Conservation (phyloP, 163 green algal species). For the Coccomyxa subellipsoidea region DNA sequence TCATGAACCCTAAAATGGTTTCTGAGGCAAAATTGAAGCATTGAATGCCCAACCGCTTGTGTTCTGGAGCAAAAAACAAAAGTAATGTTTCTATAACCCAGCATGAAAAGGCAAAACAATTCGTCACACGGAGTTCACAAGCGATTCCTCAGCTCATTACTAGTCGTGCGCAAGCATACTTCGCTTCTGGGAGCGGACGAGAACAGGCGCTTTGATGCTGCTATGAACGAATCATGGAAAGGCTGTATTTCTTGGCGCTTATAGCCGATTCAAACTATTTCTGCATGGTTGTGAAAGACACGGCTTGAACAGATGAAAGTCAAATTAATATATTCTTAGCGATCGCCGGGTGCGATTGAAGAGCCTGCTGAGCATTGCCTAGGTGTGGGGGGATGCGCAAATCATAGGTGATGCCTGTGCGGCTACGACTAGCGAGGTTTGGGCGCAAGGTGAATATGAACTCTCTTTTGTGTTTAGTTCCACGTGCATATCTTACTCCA, state of each 20-base stretch:
- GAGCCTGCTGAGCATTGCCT: background rate
- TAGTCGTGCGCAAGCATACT: background rate
- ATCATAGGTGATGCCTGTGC: constrained; percentile 57
- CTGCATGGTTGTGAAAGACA: too few relatives aligned
- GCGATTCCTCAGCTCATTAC: background rate
- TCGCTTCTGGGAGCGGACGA: background rate
- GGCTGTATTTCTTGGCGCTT: too few relatives aligned
- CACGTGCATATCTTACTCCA: background rate
- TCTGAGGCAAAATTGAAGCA: background rate
- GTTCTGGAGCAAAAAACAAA: background rate
- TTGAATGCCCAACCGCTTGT: background rate
- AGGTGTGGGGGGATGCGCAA: background rate
- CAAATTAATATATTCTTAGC: too few relatives aligned
- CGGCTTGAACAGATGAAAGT: too few relatives aligned
- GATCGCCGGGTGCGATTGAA: too few relatives aligned
- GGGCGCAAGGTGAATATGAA: constrained; percentile 58
- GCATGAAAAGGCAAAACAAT: background rate
- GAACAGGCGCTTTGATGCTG: background rate
- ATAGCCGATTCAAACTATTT: background rate
- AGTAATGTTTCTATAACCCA: too few relatives aligned
- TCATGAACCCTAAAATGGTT: background rate
- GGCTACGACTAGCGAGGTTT: constrained; percentile 80
- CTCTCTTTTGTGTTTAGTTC: background rate
- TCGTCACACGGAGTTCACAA: background rate
- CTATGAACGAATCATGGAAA: background rate